A percentile compares a stretch with the other conserved stretches of the same genome.
These are phyloP conservation scores for Melastoma malabathricum DNA, from an alignment of 345 rosid genomes.

Conservation along the genomic window DNA sequence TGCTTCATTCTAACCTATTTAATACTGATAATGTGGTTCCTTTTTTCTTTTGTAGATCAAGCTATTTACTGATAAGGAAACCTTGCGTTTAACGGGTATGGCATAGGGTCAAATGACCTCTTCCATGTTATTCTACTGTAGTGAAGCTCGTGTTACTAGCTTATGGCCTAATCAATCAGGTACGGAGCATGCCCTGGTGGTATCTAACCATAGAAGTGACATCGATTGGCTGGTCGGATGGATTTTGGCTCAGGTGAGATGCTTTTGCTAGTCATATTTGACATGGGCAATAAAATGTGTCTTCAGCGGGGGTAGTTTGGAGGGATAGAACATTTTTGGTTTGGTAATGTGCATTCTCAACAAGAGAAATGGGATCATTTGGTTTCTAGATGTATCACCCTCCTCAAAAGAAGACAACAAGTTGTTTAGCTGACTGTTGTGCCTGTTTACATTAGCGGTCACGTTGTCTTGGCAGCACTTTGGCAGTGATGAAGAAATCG, in stretches of 20 bases:
- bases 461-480: slow-evolving; percentile 86
- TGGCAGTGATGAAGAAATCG: slow-evolving; percentile 95
- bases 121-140: neutral
- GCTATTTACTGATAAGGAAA: slow-evolving; percentile 57
- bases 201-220: slow-evolving; percentile 81
- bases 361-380: too few relatives aligned
- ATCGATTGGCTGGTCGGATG: slow-evolving; percentile 98
- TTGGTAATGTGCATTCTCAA: too few relatives aligned
- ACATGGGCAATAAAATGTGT: neutral
- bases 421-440: neutral
- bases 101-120: neutral
- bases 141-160: slow-evolving; percentile 3
- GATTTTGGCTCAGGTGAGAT: slow-evolving; percentile 77
- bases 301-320: too few relatives aligned
- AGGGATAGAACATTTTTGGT: too few relatives aligned
- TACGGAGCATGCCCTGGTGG: slow-evolving; percentile 76
- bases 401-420: too few relatives aligned
- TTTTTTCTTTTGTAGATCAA: slow-evolving; percentile 44
- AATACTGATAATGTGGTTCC: slow-evolving; percentile 5
- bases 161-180: slow-evolving; percentile 29
- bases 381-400: too few relatives aligned
- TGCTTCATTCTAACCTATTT: neutral
- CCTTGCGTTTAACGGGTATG: slow-evolving; percentile 68
- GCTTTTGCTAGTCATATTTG: too few relatives aligned
- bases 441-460: slow-evolving; percentile 46